Percentiles rank a stretch among this genome's conserved stretches.
Conservation (phyloP, 169 alveolate species). For the Pseudocohnilembus persalinus region DNA sequence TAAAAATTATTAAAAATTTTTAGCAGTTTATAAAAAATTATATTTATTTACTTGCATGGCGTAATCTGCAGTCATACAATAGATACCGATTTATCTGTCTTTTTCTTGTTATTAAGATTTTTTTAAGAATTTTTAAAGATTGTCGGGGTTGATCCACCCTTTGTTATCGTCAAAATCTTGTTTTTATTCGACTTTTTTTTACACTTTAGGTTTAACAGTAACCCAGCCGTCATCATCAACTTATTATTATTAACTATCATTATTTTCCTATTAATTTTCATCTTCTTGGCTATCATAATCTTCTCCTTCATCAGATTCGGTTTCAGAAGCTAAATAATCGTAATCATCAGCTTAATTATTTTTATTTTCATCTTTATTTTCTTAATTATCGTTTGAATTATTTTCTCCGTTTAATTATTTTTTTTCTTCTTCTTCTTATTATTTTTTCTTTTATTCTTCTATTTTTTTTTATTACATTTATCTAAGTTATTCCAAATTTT, state of each 20-base stretch:
- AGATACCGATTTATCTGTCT: slow-evolving; percentile 17
- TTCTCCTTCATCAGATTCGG: slow-evolving; percentile 1
- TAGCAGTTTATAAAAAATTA: neutral
- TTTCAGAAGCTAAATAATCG: slow-evolving; percentile 24
- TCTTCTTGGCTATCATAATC: slow-evolving; percentile 25
- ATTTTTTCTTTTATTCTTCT: slow-evolving; percentile 7
- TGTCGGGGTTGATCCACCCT: slow-evolving; percentile 37
- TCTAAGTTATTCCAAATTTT: neutral
- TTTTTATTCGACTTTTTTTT: slow-evolving; percentile 27
- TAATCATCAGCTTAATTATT: slow-evolving; percentile 1
- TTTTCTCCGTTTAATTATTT: neutral
- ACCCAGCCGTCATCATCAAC: slow-evolving; percentile 49
- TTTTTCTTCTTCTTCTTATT: slow-evolving; percentile 10
- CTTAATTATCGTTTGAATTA: neutral
- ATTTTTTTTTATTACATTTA: neutral
- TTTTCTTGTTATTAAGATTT: slow-evolving; percentile 19
- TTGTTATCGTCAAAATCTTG: slow-evolving; percentile 28
- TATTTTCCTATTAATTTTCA: slow-evolving; percentile 19
- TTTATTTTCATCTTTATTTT: slow-evolving; percentile 19
- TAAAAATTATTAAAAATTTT: no score
- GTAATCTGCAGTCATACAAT: slow-evolving; percentile 37
- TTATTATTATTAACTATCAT: slow-evolving; percentile 2
- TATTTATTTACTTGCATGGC: slow-evolving; percentile 37
- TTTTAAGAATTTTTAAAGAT: slow-evolving; percentile 4
- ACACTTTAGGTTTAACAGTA: slow-evolving; percentile 19